A percentile compares a stretch with the other conserved stretches of the same genome.
These are phyloP conservation scores for Cytidiella melzeri DNA, from an alignment of 768 basidiomycete species.

Conservation along the genomic window DNA sequence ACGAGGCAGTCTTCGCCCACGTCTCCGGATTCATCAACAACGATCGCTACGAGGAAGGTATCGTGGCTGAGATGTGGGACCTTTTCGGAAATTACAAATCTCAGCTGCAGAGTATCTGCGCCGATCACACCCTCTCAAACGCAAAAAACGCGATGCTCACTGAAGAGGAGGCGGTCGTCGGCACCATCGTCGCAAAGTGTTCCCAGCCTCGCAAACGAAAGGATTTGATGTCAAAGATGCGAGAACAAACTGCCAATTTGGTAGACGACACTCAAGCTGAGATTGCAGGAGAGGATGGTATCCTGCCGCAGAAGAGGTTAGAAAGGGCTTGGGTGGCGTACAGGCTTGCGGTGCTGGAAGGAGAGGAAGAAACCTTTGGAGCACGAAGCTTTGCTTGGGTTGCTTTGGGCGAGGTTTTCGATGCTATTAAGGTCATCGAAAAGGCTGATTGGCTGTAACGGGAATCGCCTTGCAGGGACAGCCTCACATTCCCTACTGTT, in stretches of 20 bases:
- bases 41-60: neutral
- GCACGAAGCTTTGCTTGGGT: conserved; percentile 60
- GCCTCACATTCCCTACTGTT: too few relatives aligned
- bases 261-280: conserved; percentile 44
- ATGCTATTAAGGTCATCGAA: conserved; percentile 40
- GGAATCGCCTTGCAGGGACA: too few relatives aligned
- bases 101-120: conserved; percentile 12
- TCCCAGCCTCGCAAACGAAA: conserved; percentile 49
- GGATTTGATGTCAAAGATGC: conserved; percentile 47
- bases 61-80: conserved; percentile 8
- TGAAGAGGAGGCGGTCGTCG: conserved; percentile 49
- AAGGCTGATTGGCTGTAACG: conserved; percentile 18
- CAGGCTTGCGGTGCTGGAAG: conserved; percentile 33
- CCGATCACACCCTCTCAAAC: conserved; percentile 8
- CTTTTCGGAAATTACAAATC: conserved; percentile 6
- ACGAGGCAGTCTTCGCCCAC: neutral
- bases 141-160: conserved; percentile 5
- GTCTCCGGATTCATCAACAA: conserved; percentile 3
- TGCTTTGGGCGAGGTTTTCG: conserved; percentile 51
- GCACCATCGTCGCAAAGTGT: conserved; percentile 59
- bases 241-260: conserved; percentile 49
- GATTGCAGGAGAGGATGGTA: conserved; percentile 43
- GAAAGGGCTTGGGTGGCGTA: conserved; percentile 51
- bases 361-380: conserved; percentile 37
- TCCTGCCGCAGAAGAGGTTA: conserved; percentile 34